Evolutionary conservation across 495 filamentous ascomycete species (phyloP).

Genomic region (Neurospora hispaniola): DNA sequence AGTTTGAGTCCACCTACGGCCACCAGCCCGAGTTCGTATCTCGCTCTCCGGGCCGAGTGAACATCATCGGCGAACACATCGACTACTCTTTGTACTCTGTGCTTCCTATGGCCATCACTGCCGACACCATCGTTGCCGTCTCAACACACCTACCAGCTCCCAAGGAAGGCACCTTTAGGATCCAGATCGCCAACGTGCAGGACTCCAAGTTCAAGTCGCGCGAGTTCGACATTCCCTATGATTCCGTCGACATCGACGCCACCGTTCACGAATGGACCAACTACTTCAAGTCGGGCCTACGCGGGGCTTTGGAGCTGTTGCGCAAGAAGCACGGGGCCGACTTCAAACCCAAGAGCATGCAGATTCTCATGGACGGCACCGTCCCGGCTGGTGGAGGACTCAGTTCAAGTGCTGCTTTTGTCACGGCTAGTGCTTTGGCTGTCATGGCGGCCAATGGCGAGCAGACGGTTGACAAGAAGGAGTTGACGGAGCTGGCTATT

Average conservation of each 20-base stretch:
- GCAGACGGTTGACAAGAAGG: conserved; percentile 69
- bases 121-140: conserved; percentile 83
- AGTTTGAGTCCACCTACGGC: conserved; percentile 65
- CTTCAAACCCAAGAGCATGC: conserved; percentile 66
- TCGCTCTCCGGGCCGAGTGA: conserved; percentile 86
- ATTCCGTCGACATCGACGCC: conserved; percentile 68
- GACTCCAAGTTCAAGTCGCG: conserved; percentile 63
- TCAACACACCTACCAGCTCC: conserved; percentile 41
- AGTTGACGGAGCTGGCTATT: conserved; percentile 81
- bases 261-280: conserved; percentile 90
- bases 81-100: conserved; percentile 97
- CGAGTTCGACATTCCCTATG: conserved; percentile 60
- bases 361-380: conserved; percentile 81
- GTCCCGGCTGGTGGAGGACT: conserved; percentile 88
- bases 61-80: conserved; percentile 98
- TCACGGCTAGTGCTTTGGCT: conserved; percentile 80
- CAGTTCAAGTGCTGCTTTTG: conserved; percentile 89
- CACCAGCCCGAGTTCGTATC: conserved; percentile 69
- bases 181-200: conserved; percentile 66
- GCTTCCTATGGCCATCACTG: conserved; percentile 86
- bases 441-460: conserved; percentile 81
- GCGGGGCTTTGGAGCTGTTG: conserved; percentile 70
- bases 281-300: conserved; percentile 90
- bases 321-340: conserved; percentile 49
- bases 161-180: conserved; percentile 26